These are phyloP conservation scores for Irpex sp. DNA, from an alignment of 1,284 basidiomycete genomes.

Conservation along the genomic window DNA sequence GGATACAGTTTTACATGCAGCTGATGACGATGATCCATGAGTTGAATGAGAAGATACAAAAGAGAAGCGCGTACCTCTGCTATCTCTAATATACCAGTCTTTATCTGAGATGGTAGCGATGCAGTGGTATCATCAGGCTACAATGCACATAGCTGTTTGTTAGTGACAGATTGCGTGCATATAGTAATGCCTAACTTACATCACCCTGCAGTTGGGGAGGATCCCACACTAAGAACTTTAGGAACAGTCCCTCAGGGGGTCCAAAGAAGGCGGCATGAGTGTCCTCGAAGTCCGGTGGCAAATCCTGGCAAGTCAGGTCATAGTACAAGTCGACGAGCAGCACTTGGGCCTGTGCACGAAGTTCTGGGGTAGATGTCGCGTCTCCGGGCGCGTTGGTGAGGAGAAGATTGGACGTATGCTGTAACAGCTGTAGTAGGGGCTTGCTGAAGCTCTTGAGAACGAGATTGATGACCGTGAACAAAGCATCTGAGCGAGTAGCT, in stretches of 20 bases:
- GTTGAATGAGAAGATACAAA: constrained; percentile 1
- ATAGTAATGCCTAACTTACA: constrained; percentile 40
- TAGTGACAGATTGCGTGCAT: constrained; percentile 13
- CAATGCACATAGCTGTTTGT: not conserved
- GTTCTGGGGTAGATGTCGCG: constrained; percentile 38
- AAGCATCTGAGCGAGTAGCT: constrained; percentile 82
- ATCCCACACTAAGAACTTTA: constrained; percentile 80
- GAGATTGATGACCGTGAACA: constrained; percentile 92
- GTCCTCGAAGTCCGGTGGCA: constrained; percentile 95
- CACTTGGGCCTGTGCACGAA: constrained; percentile 72
- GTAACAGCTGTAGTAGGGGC: constrained; percentile 84
- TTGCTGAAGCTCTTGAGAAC: constrained; percentile 83
- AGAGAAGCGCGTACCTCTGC: constrained; percentile 52
- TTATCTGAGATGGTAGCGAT: constrained; percentile 82
- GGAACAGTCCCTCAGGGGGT: constrained; percentile 65
- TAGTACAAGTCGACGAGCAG: constrained; percentile 87
- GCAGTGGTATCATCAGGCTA: constrained; percentile 84
- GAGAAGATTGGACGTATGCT: constrained; percentile 55
- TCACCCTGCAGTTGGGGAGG: constrained; percentile 66
- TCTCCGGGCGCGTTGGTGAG: constrained; percentile 36
- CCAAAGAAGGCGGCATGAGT: constrained; percentile 80
- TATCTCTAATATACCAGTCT: constrained; percentile 90
- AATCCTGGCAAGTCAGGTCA: constrained; percentile 93
- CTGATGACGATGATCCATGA: constrained; percentile 34
- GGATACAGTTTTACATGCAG: constrained; percentile 91